Evolutionary conservation across 106 monocot species (phyloP).

Genomic region (Dendrobium chrysotoxum): DNA sequence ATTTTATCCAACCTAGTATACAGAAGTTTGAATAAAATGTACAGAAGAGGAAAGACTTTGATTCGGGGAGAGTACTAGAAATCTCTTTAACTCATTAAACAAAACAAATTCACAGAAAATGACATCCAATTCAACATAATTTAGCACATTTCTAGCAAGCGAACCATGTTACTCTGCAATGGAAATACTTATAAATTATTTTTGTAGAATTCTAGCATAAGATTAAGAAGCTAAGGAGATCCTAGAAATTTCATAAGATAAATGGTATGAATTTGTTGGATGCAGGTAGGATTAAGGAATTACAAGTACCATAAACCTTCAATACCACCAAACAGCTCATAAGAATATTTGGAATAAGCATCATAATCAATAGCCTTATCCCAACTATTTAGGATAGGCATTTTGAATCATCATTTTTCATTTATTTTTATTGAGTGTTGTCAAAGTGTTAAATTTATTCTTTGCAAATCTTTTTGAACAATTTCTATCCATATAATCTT

Average conservation of each 20-base stretch:
- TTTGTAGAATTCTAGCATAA: too few relatives aligned
- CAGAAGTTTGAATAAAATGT: background rate
- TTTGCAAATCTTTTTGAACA: background rate
- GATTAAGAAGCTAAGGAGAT: background rate
- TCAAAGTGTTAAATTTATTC: background rate
- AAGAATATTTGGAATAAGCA: too few relatives aligned
- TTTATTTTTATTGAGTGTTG: background rate
- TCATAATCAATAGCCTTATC: too few relatives aligned
- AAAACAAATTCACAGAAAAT: background rate
- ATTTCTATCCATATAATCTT: background rate
- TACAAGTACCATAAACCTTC: background rate
- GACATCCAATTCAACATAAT: background rate
- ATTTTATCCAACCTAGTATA: background rate
- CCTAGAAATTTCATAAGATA: background rate
- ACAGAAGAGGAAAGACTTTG: background rate
- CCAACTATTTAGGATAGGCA: background rate
- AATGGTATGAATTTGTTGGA: background rate
- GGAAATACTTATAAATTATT: background rate
- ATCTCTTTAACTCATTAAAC: background rate
- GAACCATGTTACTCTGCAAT: background rate
- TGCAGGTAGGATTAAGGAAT: background rate
- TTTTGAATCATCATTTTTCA: background rate
- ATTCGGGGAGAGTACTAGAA: background rate
- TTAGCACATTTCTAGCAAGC: background rate
- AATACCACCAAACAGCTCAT: too few relatives aligned